These are phyloP conservation scores for Diutina siamensis DNA, from an alignment of 1,139 yeast species.

Conservation along the genomic window DNA sequence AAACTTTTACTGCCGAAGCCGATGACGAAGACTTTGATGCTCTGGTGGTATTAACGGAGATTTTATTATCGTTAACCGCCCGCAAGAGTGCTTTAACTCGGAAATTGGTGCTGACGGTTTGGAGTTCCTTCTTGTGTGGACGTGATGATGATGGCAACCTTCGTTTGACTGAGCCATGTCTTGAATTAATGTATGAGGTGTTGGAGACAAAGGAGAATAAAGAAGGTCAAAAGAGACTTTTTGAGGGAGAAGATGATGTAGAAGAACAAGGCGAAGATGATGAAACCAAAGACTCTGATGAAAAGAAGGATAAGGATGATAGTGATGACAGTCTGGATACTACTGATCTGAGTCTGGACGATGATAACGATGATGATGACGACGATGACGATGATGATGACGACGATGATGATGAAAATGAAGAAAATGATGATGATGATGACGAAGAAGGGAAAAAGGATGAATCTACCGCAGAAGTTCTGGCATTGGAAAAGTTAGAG, in stretches of 20 bases:
- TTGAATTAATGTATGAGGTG: slow-evolving; percentile 54
- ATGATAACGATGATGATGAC: slow-evolving; percentile 20
- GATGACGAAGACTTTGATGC: slow-evolving; percentile 17
- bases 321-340: slow-evolving; percentile 20
- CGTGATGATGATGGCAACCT: slow-evolving; percentile 18
- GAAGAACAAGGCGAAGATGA: slow-evolving; percentile 21
- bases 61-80: slow-evolving; percentile 63
- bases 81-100: slow-evolving; percentile 63
- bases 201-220: slow-evolving; percentile 67
- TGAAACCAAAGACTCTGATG: slow-evolving; percentile 15
- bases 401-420: slow-evolving; percentile 21
- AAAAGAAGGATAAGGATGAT: slow-evolving; percentile 19
- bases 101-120: slow-evolving; percentile 59
- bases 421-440: slow-evolving; percentile 18
- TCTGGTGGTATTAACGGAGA: slow-evolving; percentile 63
- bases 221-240: slow-evolving; percentile 68
- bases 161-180: slow-evolving; percentile 27
- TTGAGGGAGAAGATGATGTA: slow-evolving; percentile 50
- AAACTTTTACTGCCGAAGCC: slow-evolving; percentile 15
- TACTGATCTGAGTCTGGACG: slow-evolving; percentile 15
- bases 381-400: slow-evolving; percentile 19
- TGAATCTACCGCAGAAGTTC: slow-evolving; percentile 11
- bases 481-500: slow-evolving; percentile 41
- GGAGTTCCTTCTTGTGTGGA: slow-evolving; percentile 47
- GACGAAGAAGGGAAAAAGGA: slow-evolving; percentile 13